Conservation (phyloP, 2,329 filamentous ascomycete genomes). For the Grosmannia serpens region DNA sequence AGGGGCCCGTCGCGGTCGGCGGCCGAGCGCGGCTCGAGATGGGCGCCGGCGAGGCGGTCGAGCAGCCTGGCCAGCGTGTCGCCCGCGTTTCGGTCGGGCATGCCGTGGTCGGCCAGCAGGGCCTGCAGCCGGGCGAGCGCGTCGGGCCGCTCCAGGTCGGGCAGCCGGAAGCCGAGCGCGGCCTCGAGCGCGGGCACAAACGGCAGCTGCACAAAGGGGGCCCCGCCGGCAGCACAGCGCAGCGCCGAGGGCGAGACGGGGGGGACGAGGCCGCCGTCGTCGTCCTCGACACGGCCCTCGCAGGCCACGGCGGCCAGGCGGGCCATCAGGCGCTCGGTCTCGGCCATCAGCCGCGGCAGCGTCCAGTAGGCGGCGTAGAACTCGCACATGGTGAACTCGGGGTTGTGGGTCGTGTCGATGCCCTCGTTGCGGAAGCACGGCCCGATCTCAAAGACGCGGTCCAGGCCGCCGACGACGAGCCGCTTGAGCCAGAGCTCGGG, state of each 20-base stretch:
- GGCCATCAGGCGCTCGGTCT: slow-evolving; percentile 61
- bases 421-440: slow-evolving; percentile 90
- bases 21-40: slow-evolving; percentile 58
- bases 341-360: slow-evolving; percentile 59
- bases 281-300: too few species aligned
- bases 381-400: slow-evolving; percentile 95
- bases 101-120: slow-evolving; percentile 13
- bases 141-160: slow-evolving; percentile 43
- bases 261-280: neutral
- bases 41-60: slow-evolving; percentile 64
- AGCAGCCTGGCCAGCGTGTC: slow-evolving; percentile 51
- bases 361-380: slow-evolving; percentile 85
- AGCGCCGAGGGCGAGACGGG: neutral
- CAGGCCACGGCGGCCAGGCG: slow-evolving; percentile 26
- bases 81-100: slow-evolving; percentile 51
- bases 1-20: slow-evolving; percentile 53
- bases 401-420: slow-evolving; percentile 84
- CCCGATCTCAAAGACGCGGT: slow-evolving; percentile 86
- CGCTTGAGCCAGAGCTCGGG: slow-evolving; percentile 94
- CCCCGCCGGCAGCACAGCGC: slow-evolving; percentile 5
- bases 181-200: slow-evolving; percentile 73
- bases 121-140: slow-evolving; percentile 48
- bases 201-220: slow-evolving; percentile 57
- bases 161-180: slow-evolving; percentile 52
- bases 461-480: slow-evolving; percentile 77